These are phyloP conservation scores for Orbilia ellipsospora DNA, from an alignment of 2,329 filamentous ascomycete species.

Conservation along the genomic window DNA sequence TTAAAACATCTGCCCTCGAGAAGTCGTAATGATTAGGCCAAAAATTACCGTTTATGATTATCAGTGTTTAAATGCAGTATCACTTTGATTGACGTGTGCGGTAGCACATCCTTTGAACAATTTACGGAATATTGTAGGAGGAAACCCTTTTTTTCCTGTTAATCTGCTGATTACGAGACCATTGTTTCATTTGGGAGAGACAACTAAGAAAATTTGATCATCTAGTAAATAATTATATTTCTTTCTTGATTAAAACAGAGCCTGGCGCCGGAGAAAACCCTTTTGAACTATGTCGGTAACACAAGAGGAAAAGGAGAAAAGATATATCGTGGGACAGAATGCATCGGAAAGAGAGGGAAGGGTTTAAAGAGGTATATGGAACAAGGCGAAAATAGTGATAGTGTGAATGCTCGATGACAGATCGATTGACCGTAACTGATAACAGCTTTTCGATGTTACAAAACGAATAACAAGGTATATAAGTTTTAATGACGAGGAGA, in stretches of 20 bases:
- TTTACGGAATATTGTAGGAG: no score
- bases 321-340: constrained; percentile 44
- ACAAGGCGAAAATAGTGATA: constrained; percentile 17
- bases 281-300: constrained; percentile 47
- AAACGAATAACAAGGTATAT: neutral
- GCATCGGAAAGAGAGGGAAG: constrained; percentile 28
- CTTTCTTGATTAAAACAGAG: constrained; percentile 45
- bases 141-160: no score
- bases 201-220: no score
- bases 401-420: constrained; percentile 1
- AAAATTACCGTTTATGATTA: no score
- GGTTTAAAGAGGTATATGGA: constrained; percentile 46
- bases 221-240: constrained; percentile 53
- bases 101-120: no score
- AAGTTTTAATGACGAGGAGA: neutral
- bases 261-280: constrained; percentile 50
- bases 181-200: no score
- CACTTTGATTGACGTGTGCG: no score
- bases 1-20: no score
- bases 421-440: constrained; percentile 6
- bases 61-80: no score
- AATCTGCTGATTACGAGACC: no score
- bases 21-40: no score
- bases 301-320: constrained; percentile 45
- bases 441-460: constrained; percentile 23